Percentiles rank a stretch among this genome's conserved stretches.
These are phyloP conservation scores for Trametes cinnabarina DNA, from an alignment of 768 basidiomycete genomes.

Conservation along the genomic window DNA sequence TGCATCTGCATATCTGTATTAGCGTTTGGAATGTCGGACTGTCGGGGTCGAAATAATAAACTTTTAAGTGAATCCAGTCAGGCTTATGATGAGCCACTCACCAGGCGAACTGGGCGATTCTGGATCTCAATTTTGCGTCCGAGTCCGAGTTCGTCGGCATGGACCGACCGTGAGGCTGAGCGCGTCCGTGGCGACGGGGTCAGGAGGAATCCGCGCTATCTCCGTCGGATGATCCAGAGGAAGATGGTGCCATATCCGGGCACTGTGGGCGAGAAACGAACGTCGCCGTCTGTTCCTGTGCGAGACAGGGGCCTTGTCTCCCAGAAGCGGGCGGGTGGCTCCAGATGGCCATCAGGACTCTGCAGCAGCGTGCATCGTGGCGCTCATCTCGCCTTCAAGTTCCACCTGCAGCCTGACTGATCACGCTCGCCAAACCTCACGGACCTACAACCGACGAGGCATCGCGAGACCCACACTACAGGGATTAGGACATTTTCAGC, in stretches of 20 bases:
- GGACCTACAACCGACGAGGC: slow-evolving; percentile 12
- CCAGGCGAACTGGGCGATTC: slow-evolving; percentile 6
- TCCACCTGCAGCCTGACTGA: background rate
- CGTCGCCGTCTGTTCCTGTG: slow-evolving; percentile 6
- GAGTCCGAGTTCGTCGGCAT: background rate
- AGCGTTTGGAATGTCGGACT: slow-evolving; percentile 8
- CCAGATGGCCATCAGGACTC: slow-evolving; percentile 3
- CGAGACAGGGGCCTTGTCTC: background rate
- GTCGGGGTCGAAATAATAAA: slow-evolving; percentile 20
- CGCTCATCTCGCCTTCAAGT: background rate
- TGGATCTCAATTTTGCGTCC: background rate
- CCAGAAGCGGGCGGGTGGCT: background rate
- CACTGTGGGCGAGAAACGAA: background rate
- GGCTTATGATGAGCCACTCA: background rate
- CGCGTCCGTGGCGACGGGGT: background rate
- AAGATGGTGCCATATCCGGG: slow-evolving; percentile 11
- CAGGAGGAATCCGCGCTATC: slow-evolving; percentile 17
- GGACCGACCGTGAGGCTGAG: background rate
- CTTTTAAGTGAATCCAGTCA: slow-evolving; percentile 19
- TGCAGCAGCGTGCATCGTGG: background rate
- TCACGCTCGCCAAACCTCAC: slow-evolving; percentile 9
- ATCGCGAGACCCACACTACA: no score
- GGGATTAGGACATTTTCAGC: no score
- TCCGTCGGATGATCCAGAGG: slow-evolving; percentile 13
- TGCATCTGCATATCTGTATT: slow-evolving; percentile 1